phyloP scores from a whole-genome alignment of 176 grass and related monocot species.

The Bromus sterilis region DNA sequence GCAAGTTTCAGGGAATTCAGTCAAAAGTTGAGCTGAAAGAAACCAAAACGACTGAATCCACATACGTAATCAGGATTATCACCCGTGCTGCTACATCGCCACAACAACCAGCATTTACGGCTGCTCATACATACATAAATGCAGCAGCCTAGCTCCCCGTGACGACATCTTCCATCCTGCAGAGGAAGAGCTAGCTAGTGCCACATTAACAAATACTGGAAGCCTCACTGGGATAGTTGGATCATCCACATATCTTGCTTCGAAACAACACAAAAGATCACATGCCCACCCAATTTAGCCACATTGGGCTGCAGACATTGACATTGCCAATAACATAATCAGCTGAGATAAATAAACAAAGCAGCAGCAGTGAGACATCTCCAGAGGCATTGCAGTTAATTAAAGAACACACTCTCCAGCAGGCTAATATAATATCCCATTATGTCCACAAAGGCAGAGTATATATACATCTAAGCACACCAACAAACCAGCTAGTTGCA shows the following conservation, averaged over 20 bases:
- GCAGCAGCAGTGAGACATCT: not conserved
- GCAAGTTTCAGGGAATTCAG: not conserved
- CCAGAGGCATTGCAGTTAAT: not conserved
- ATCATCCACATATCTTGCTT: no score
- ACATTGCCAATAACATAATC: not conserved
- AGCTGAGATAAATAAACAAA: constrained; percentile 18
- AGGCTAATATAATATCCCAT: constrained; percentile 53
- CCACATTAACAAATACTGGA: not conserved
- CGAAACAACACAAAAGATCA: no score
- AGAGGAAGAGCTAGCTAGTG: not conserved
- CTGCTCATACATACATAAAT: constrained; percentile 27
- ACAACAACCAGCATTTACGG: not conserved
- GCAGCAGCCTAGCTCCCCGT: constrained; percentile 10
- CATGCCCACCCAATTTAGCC: not conserved
- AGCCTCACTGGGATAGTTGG: no score
- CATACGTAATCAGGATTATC: not conserved
- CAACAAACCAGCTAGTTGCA: constrained; percentile 23
- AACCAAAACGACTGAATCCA: not conserved
- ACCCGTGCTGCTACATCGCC: not conserved
- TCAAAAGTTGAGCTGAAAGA: not conserved
- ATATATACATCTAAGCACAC: constrained; percentile 61
- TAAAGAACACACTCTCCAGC: constrained; percentile 27
- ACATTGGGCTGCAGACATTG: no score
- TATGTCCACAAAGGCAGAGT: constrained; percentile 42
- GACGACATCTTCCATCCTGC: not conserved